Base-by-base conservation (phyloP, 306 rosid species). In the Neltuma alba region DNA sequence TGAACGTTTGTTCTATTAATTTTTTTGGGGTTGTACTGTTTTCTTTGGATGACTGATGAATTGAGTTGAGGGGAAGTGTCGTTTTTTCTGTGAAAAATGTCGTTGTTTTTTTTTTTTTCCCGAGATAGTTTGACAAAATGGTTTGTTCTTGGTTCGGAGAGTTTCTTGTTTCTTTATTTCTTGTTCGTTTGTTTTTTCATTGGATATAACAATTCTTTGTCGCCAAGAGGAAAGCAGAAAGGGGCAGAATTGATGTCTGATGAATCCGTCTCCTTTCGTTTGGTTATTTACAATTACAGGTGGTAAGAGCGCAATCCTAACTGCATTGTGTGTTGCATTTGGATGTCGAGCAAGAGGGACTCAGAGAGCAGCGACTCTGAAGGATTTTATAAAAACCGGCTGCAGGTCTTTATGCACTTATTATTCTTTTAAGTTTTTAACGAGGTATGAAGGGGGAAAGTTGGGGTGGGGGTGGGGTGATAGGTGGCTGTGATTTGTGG, bases 331-430 rank as follows among this genome's bases (percentile, higher is more conserved):
- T 70, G 88, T 95, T 72, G 99, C 99, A 38, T 95, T 95, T 70
- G 99, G 99, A 36, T 89, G 92, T 81, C 94, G 98, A 80, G 97
- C 98, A 30, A 91, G 86, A 86, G 97, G 92, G 37, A 95, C 99
- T 63, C 97, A 92, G 68, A 91, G 97, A 58, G 98, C 93, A 1
- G 72, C 95, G 1, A 84, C 93, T 40, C 78, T 95, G 72, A 91
- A 92, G 87, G 96, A 95, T 69, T 89, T 95, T 75, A 90, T 95
- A 33, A 95, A 95, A 87, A 92, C 83, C 75, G 96, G 95, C 76
- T 82, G 92, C 85, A 88, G 97, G 99, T 95, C 60, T 76, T 2
- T 25, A 4, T 40, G 10, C 23, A 5, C 9, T 42, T 30, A 18
- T 1, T 68, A 34, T 7, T 23, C 76, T 44, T 44, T 9, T 30